These are phyloP conservation scores for Coniosporium tulheliwenetii DNA, from an alignment of 2,329 filamentous ascomycete species.

Conservation along the genomic window DNA sequence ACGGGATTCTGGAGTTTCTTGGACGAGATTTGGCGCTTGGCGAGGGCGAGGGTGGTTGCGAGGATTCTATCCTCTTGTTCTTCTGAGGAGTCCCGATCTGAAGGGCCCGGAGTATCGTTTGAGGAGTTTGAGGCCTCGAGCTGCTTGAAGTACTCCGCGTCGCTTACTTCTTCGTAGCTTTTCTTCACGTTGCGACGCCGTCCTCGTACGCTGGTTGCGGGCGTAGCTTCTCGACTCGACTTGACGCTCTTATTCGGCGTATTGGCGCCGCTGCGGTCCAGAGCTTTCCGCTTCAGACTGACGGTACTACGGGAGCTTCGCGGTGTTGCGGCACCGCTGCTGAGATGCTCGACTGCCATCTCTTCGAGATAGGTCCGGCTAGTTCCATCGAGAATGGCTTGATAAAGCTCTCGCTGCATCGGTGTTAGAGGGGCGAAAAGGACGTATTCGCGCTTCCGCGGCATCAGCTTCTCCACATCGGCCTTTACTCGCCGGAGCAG, in stretches of 20 bases:
- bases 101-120: constrained; percentile 18
- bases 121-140: constrained; percentile 40
- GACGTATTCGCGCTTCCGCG: constrained; percentile 93
- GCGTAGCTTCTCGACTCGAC: constrained; percentile 61
- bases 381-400: constrained; percentile 49
- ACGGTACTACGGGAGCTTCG: constrained; percentile 25
- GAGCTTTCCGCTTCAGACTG: constrained; percentile 43
- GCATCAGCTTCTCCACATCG: constrained; percentile 81
- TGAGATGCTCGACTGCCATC: constrained; percentile 53
- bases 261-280: constrained; percentile 18
- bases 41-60: constrained; percentile 55
- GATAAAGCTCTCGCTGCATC: constrained; percentile 83
- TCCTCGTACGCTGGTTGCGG: constrained; percentile 38
- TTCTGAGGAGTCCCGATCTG: constrained; percentile 25
- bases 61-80: constrained; percentile 48
- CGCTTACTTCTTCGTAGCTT: constrained; percentile 57
- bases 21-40: constrained; percentile 71
- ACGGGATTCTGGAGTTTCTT: constrained; percentile 91
- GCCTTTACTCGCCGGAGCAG: constrained; percentile 78
- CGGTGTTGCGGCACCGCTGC: constrained; percentile 33
- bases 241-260: constrained; percentile 56
- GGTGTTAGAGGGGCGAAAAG: constrained; percentile 83
- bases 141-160: constrained; percentile 70
- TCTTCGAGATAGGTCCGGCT: constrained; percentile 49
- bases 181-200: constrained; percentile 37